Base-by-base conservation (phyloP, 805 yeast species). In the Sugiyamaella mastotermitis region DNA sequence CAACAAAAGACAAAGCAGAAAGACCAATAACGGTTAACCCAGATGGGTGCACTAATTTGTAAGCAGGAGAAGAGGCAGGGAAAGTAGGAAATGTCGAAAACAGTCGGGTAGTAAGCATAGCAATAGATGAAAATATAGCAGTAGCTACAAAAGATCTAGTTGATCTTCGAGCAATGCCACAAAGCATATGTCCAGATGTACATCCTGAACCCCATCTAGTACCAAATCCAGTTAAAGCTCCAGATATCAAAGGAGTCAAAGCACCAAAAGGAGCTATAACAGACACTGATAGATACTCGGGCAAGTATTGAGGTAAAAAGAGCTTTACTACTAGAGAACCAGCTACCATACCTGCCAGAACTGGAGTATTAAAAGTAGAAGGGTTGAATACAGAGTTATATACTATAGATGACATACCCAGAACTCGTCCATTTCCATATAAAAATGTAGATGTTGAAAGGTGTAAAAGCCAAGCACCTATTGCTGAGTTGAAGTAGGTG, bases 121-220 rank as follows among this genome's bases (percentile, higher is more conserved):
- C 76, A 5, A 57, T 45, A 1, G 51, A 5, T 2, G 58, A 43
- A 41, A 73, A 73, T 1, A 57, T 45, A 3, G 46, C 42, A 1
- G 75, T 69, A 1, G 78, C 76, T 5, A 64, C 64, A 10, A 72
- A 37, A 13, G 74, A 67, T 43, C 78, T 55, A 38, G 55, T 35
- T 32, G 76, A 56, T 3, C 68, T 46, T 33, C 77, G 56, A 7
- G 75, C 65, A n/a, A 72, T 36, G 0, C 78, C 78, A 14, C 61
- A 57, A 4, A 73, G 53, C 74, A 73, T 69, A 46, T 73, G 78
- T 2, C 78, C 78, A 0, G 76, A 71, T 1, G 78, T 73, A 40
- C 78, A 73, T 2, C 78, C 78, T 21, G 62, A 55, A 0, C 73
- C 77, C 22, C 59, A 49, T 23, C 61, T 61, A 0, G 78, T 66